Conservation (phyloP, 345 rosid genomes). For the Eucalyptus regnans region DNA sequence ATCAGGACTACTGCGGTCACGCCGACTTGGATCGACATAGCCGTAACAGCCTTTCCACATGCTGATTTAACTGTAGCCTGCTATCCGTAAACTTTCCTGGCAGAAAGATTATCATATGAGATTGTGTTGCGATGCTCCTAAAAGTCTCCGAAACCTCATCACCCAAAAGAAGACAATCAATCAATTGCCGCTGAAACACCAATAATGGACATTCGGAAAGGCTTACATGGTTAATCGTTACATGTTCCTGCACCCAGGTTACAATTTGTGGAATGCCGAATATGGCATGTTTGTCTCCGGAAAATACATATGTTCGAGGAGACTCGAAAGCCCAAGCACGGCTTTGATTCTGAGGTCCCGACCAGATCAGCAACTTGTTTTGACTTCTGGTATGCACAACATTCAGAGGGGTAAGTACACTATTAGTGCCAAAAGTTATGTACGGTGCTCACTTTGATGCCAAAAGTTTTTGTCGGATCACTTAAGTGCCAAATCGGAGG, state of each 20-base stretch:
- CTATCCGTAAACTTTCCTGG: not conserved
- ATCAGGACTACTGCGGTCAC: not conserved
- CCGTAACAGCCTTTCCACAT: not conserved
- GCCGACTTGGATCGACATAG: not conserved
- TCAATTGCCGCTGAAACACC: not conserved
- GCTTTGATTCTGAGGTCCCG: not conserved
- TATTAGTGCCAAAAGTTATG: no score
- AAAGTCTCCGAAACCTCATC: not conserved
- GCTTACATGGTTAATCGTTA: not conserved
- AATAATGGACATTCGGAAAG: not conserved
- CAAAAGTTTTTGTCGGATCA: no score
- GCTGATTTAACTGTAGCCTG: not conserved
- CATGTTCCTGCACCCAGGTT: not conserved
- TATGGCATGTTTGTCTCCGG: not conserved
- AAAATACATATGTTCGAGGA: not conserved
- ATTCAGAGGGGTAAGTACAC: not conserved
- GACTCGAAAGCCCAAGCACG: not conserved
- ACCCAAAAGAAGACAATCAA: not conserved
- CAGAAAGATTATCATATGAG: not conserved
- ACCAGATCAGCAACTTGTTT: not conserved
- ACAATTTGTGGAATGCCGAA: not conserved
- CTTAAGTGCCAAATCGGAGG: no score
- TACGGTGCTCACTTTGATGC: no score
- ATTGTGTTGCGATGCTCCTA: not conserved
- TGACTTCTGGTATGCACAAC: not conserved